Base-by-base conservation (phyloP, 192 early-diverging fungal genomes). In the Coemansia sp. region DNA sequence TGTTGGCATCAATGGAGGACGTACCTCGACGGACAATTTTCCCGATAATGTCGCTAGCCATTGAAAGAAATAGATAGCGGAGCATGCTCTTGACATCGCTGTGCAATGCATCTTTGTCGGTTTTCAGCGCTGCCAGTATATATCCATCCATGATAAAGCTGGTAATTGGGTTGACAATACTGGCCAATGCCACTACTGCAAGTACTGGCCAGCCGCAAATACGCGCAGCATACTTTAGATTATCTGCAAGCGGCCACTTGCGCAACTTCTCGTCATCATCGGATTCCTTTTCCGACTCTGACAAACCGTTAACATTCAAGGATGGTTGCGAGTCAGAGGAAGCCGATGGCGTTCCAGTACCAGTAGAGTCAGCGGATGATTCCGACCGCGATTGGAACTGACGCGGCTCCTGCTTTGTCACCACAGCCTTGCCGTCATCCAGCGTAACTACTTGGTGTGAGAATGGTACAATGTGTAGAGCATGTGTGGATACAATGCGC, bases 361-460 rank as follows among this genome's bases (percentile, higher is more conserved):
- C 49, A 26, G 14, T 16, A 10, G 38, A 44, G 2, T 44, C 38
- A 16, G 38, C 38, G 8, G 38, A 16, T 16, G 38, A 14, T 16
- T 16, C 14, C 5, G 12, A 44, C 1, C 49, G 58, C 44, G 7
- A 56, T 56, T 3, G 49, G 16, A 5, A 41, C 28, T 58, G 80
- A 68, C 25, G 76, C 14, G 54, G 61, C 10, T 74, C 75, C 61
- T 85, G 76, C 49, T 74, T 60, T 10, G 16, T 63, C 51, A 95
- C 68, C 1, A 51, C 18, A 4, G 54, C 60, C 27, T 41, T 38
- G 3, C 69, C 62, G 4, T 62, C 44, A 0, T 71, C 57, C 0
- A 77, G 18, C 0, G 62, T 68, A 16, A 68, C 48, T 0, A 71
- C 23, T 58, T 77, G 75, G 12, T 71, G 30, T 21, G 53, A 60